Evolutionary conservation across 169 alveolate species (phyloP), one percentile per base, ranked within the genome.

Genomic region (Babesia ovis): DNA sequence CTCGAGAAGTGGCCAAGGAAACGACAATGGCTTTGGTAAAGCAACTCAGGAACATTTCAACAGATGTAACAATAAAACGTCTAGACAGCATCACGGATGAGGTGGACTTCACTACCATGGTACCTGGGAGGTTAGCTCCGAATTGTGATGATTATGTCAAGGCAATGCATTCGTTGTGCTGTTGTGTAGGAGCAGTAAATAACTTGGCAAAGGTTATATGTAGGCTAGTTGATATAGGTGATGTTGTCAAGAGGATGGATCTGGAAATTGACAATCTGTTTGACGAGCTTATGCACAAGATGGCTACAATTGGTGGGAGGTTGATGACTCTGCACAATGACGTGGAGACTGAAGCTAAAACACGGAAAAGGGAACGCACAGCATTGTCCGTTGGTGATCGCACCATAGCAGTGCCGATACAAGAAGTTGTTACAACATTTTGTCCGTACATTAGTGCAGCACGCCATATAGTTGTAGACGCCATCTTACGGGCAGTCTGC

Each of bases 31-130:
- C 69, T 4, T 20, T 68, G 56, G 29, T 54, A n/a, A 23, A 37
- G 35, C 74, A 23, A 3, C 51, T 64, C 35, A 5, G 39, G 23
- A 23, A 35, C 22, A 35, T 64, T 18, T 12, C 60, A 0, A 61
- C 41, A 16, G 51, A 34, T 16, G 41, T 32, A 18, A 20, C 22
- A 3, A 29, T 50, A 35, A 45, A 50, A 37, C 11, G 20, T 14
- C 59, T 48, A 6, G 46, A 54, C 43, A 51, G 57, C 45, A 45
- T 56, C 16, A 54, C 79, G 14, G 68, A 55, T 22, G 79, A 68
- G 27, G 67, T 68, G 29, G 79, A 51, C 25, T 27, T 55, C 22
- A 34, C 45, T 9, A n/a, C 31, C 4, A 56, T 68, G 11, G 32
- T 54, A 23, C 59, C 79, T 6, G 22, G 56, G 0, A 32, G 4